phyloP scores from a whole-genome alignment of 257 asterid genomes.

The Solanum bulbocastanum region DNA sequence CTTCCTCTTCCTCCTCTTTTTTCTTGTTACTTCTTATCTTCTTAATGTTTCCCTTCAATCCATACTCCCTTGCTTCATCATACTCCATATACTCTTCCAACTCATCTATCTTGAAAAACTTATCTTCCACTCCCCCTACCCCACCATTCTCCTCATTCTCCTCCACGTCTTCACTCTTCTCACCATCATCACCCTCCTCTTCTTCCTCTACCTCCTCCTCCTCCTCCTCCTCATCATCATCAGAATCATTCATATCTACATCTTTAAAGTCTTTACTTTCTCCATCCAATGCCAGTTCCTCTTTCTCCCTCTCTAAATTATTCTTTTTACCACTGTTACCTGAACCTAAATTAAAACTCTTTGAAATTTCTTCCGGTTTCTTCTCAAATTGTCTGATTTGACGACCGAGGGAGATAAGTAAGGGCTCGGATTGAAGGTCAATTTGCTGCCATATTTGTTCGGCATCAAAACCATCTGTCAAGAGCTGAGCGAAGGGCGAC shows the following conservation, averaged over 20 bases:
- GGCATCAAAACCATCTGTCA: conserved; percentile 54
- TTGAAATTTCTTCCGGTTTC: conserved; percentile 40
- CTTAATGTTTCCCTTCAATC: conserved; percentile 25
- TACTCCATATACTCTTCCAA: conserved; percentile 59
- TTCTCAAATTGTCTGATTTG: conserved; percentile 56
- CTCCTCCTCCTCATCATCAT: neutral
- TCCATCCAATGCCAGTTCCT: conserved; percentile 2
- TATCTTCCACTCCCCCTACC: conserved; percentile 55
- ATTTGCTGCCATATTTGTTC: conserved; percentile 97
- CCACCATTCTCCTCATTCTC: conserved; percentile 3
- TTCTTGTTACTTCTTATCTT: conserved; percentile 1
- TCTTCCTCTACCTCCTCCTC: conserved; percentile 21
- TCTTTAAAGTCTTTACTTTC: conserved; percentile 29
- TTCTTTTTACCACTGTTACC: neutral
- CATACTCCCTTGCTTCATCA: conserved; percentile 79
- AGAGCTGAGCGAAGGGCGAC: conserved; percentile 42
- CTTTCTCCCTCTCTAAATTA: neutral
- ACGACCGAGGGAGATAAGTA: conserved; percentile 52
- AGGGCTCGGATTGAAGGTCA: conserved; percentile 69
- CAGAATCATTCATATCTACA: conserved; percentile 12
- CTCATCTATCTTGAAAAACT: conserved; percentile 74
- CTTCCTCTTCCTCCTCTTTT: conserved; percentile 33
- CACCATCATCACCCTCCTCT: conserved; percentile 9
- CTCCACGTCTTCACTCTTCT: conserved; percentile 6
- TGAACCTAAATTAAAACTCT: conserved; percentile 25